phyloP scores from a whole-genome alignment of 768 basidiomycete genomes.

The Auriscalpium orientale region DNA sequence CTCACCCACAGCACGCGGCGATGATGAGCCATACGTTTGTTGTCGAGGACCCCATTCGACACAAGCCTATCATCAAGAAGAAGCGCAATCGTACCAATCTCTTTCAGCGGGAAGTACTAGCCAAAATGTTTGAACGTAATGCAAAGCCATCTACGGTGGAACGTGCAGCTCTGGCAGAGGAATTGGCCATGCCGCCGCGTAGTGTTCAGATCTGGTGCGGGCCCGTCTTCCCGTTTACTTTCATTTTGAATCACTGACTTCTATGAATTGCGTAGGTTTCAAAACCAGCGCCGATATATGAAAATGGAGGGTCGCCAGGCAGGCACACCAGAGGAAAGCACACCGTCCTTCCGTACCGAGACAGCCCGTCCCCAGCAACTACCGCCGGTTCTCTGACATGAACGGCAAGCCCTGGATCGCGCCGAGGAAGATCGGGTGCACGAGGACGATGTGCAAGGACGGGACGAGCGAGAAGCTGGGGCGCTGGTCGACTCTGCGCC shows the following conservation, averaged over 20 bases:
- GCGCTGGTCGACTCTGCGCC: too few species aligned
- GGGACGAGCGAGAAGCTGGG: too few species aligned
- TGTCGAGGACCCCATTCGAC: slow-evolving; percentile 24
- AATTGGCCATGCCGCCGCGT: slow-evolving; percentile 75
- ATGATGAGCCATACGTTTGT: slow-evolving; percentile 27
- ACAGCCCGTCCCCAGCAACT: background rate
- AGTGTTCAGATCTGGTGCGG: slow-evolving; percentile 81
- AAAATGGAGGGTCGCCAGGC: slow-evolving; percentile 7
- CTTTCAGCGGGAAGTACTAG: slow-evolving; percentile 70
- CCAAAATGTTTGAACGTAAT: slow-evolving; percentile 72
- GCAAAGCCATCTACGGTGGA: slow-evolving; percentile 87
- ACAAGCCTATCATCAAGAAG: slow-evolving; percentile 70
- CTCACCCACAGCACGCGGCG: slow-evolving; percentile 11
- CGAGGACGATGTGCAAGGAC: too few species aligned
- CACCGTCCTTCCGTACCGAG: background rate
- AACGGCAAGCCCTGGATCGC: too few species aligned
- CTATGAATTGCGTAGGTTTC: slow-evolving; percentile 8
- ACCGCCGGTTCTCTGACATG: background rate
- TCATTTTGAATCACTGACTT: background rate
- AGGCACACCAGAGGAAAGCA: background rate
- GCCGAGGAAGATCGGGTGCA: too few species aligned
- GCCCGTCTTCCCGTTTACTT: background rate
- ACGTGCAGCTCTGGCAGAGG: slow-evolving; percentile 63
- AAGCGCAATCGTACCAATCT: slow-evolving; percentile 83
- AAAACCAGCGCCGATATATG: slow-evolving; percentile 12